These are phyloP conservation scores for Termitomyces sp. DNA, from an alignment of 768 basidiomycete species.

Conservation along the genomic window DNA sequence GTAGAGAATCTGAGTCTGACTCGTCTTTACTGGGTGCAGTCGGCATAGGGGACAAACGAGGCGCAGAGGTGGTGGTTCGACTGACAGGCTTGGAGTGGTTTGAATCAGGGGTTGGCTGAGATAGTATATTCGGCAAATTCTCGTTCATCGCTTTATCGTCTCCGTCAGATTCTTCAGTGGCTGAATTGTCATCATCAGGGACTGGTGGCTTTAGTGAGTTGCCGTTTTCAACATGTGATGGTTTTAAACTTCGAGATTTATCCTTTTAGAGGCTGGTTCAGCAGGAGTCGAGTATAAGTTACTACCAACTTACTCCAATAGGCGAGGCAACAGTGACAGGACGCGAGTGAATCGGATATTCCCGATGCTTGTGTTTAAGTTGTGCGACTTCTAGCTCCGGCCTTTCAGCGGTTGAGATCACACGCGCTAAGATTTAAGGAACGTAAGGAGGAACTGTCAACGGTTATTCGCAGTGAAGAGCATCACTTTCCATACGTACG, in stretches of 20 bases:
- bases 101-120: not conserved
- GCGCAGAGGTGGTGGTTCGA: slow-evolving; percentile 3
- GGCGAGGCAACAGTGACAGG: slow-evolving; percentile 9
- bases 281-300: not conserved
- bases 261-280: slow-evolving; percentile 6
- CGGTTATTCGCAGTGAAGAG: slow-evolving; percentile 3
- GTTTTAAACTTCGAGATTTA: not conserved
- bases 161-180: slow-evolving; percentile 37
- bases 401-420: slow-evolving; percentile 39
- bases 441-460: slow-evolving; percentile 10
- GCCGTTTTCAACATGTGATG: not conserved
- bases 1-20: slow-evolving; percentile 49
- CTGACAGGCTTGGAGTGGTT: not conserved
- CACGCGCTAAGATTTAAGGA: slow-evolving; percentile 35
- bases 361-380: slow-evolving; percentile 9
- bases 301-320: slow-evolving; percentile 4
- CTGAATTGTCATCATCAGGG: slow-evolving; percentile 34
- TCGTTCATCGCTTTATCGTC: slow-evolving; percentile 21
- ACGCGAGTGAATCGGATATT: slow-evolving; percentile 10
- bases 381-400: slow-evolving; percentile 31
- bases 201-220: slow-evolving; percentile 8
- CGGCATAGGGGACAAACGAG: not conserved
- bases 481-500: slow-evolving; percentile 39
- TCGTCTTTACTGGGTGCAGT: slow-evolving; percentile 10
- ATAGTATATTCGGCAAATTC: not conserved